Conservation (phyloP, 331 rosid species). For the Pyrus hybrid region DNA sequence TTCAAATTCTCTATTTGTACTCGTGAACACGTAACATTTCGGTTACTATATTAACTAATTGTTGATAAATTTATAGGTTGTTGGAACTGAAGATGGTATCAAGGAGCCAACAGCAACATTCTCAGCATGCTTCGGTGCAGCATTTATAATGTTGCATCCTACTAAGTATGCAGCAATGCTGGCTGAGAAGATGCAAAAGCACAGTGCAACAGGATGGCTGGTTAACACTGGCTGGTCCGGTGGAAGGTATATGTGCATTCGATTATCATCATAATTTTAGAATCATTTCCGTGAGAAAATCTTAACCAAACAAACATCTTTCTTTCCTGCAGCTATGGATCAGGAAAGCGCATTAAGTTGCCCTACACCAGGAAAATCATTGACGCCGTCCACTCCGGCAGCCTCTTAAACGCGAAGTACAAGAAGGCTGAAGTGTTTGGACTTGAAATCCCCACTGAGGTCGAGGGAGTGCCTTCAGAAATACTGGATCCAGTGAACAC, state of each 20-base stretch:
- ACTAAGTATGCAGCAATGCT: constrained; percentile 93
- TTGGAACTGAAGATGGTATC: constrained; percentile 89
- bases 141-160: constrained; percentile 89
- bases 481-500: constrained; percentile 70
- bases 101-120: constrained; percentile 95
- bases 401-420: constrained; percentile 55
- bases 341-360: constrained; percentile 67
- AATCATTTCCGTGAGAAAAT: not conserved
- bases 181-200: constrained; percentile 82
- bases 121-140: constrained; percentile 97
- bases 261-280: not conserved
- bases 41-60: not conserved
- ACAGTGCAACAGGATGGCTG: constrained; percentile 90
- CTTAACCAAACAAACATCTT: not conserved
- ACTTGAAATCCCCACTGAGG: constrained; percentile 64
- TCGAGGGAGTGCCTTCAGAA: constrained; percentile 81
- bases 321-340: constrained; percentile 51
- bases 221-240: constrained; percentile 97
- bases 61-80: constrained; percentile 35
- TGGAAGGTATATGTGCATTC: constrained; percentile 51
- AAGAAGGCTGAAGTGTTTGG: constrained; percentile 71
- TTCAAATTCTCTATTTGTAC: not conserved
- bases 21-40: not conserved
- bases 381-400: constrained; percentile 82
- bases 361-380: constrained; percentile 80